Conservation (phyloP, 345 rosid genomes). For the Pistacia atlantica region DNA sequence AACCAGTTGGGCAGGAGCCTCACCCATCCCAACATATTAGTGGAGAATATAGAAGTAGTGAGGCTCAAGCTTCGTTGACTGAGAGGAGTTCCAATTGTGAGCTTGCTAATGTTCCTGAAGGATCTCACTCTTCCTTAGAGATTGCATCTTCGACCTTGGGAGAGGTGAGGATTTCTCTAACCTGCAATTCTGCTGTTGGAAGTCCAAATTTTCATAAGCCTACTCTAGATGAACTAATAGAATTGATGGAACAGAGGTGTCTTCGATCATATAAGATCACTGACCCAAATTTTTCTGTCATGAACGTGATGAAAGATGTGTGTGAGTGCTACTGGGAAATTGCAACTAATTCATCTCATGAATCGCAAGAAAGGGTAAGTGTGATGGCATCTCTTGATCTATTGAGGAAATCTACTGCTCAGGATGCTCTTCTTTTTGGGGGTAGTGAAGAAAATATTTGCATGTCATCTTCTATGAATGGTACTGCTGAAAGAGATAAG, state of each 20-base stretch:
- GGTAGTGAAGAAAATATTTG: constrained; percentile 16
- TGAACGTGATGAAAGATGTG: too few species aligned
- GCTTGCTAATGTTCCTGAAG: constrained; percentile 31
- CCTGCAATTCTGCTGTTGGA: constrained; percentile 61
- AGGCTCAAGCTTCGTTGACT: constrained; percentile 24
- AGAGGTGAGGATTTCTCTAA: constrained; percentile 83
- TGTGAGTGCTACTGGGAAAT: too few species aligned
- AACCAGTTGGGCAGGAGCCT: constrained; percentile 32
- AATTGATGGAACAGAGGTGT: constrained; percentile 74
- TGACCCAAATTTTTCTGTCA: too few species aligned
- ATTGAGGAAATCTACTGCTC: too few species aligned
- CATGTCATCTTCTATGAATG: constrained; percentile 21
- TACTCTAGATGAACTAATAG: constrained; percentile 65
- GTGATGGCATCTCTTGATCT: too few species aligned
- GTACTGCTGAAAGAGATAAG: constrained; percentile 26
- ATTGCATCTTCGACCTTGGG: constrained; percentile 75
- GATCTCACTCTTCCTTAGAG: constrained; percentile 47
- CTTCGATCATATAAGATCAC: too few species aligned
- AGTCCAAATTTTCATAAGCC: constrained; percentile 60
- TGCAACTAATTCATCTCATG: too few species aligned
- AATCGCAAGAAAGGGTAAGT: constrained; percentile 57
- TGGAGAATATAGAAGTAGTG: constrained; percentile 26
- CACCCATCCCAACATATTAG: constrained; percentile 26
- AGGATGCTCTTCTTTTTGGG: too few species aligned
- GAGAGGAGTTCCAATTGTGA: constrained; percentile 24